Evolutionary conservation across 2,329 filamentous ascomycete species (phyloP), one percentile per base, ranked within the genome.

Genomic region (Pseudogymnoascus sp.): DNA sequence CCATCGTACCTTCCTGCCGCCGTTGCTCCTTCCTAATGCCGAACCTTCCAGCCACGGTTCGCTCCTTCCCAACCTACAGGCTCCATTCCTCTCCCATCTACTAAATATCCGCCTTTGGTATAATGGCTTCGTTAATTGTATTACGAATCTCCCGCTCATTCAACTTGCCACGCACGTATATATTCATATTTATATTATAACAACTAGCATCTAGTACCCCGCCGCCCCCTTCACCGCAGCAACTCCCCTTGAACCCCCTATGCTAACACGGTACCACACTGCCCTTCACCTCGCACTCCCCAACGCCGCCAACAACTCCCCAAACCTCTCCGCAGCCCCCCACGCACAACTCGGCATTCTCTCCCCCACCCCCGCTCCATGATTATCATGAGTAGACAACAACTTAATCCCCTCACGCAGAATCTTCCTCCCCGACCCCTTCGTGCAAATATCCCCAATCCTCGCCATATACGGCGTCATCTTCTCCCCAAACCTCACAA

Each of bases 391-490:
- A 19, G 41, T 54, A n/a, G 28, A 63, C 14, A 63, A 63, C 41
- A 63, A 39, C 41, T 61, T 67, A 28, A 63, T 39, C 6, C 65
- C 65, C 28, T 67, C 62, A 14, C 61, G 48, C 19, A 67, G 8
- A 19, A 67, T 63, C 61, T 67, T 67, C 25, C 60, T 36, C 8
- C 62, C 19, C 2, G 60, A 23, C 7, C 45, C 65, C 28, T 37
- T 54, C 19, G 34, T 31, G 31, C 57, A 51, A 4, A 67, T 67
- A 60, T 67, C 61, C n/a, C 66, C 66, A 54, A 67, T 63, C 8
- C 65, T 31, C 19, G 62, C 61, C 65, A 67, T 67, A 39, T 63
- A 65, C 3, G 41, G 61, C 36, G 61, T 67, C 65, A 67, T 66
- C 25, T 36, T 28, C 8, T 62, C 25, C 4, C 66, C 66, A 45